Base-by-base conservation (phyloP, 192 early-diverging fungal species). In the Umbelopsis isabellina region DNA sequence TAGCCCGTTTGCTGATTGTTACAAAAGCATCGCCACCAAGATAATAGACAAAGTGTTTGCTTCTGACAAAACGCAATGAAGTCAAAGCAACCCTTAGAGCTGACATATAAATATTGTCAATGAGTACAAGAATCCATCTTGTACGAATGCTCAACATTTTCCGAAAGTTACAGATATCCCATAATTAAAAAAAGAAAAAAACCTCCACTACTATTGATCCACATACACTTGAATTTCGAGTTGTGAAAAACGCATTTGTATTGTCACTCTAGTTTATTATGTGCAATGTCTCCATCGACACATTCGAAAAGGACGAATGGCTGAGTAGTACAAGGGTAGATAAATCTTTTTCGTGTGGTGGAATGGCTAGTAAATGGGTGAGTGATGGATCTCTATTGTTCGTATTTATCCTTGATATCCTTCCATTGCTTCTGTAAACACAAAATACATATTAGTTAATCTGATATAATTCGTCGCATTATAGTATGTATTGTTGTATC, bases 341-440 rank as follows among this genome's bases (percentile, higher is more conserved):
- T 41, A 41, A 10, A 4, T 30, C 27, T 61, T 61, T 61, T 61
- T 27, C 27, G 33, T 4, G 22, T 12, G 55, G 55, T 61, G 27
- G 55, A n/a, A 30, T 61, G 33, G 27, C 55, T 61, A 61, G 33
- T 35, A 61, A 61, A 30, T 35, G 27, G 27, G 55, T 49, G 27
- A 35, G 15, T 61, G 18, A 8, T 4, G 18, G 33, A 25, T 61
- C 55, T 61, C 30, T 68, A 76, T 65, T 77, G 66, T 45, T 30
- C 69, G 79, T 88, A 92, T 80, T 89, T 89, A 80, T 82, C 76
- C 68, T 88, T 82, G 74, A 93, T 92, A 70, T 93, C 92, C 84
- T 93, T 91, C 89, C 89, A 93, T 85, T 93, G 92, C 76, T 89
- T 90, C 92, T 93, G 79, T 74, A 7, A 22, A 65, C 27, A 30